phyloP scores from a whole-genome alignment of 208 protist species.

The Trypanosoma theileri region DNA sequence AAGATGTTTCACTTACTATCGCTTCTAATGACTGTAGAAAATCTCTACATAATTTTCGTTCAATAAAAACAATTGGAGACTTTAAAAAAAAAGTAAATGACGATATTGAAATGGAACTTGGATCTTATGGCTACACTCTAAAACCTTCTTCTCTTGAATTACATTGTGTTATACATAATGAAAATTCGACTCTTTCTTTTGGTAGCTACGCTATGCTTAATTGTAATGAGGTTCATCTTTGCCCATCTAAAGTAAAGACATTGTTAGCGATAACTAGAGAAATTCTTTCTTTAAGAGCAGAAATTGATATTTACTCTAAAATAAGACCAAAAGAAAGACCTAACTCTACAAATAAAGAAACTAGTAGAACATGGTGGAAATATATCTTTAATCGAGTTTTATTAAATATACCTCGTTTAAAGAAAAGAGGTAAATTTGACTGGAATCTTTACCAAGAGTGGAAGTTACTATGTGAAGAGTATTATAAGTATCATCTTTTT shows the following conservation, averaged over 20 bases:
- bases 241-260: not conserved
- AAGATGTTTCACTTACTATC: constrained; percentile 9
- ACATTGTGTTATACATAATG: constrained; percentile 7
- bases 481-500: constrained; percentile 29
- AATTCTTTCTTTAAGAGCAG: not conserved
- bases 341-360: not conserved
- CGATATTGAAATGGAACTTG: constrained; percentile 1
- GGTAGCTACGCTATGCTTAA: not conserved
- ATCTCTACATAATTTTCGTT: not conserved
- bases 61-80: not conserved
- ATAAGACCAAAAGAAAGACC: constrained; percentile 13
- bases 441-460: constrained; percentile 36
- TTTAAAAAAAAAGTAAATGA: constrained; percentile 1
- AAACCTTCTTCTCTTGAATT: constrained; percentile 7
- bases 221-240: constrained; percentile 2
- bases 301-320: not conserved
- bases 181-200: not conserved
- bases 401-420: constrained; percentile 4
- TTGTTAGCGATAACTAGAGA: constrained; percentile 5
- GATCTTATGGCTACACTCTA: constrained; percentile 7
- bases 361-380: constrained; percentile 17
- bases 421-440: constrained; percentile 27
- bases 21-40: not conserved
- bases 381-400: constrained; percentile 6
- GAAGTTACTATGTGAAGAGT: constrained; percentile 34